A percentile compares a stretch with the other conserved stretches of the same genome.
These are phyloP conservation scores for Microthlaspi erraticum DNA, from an alignment of 345 rosid species.

Conservation along the genomic window DNA sequence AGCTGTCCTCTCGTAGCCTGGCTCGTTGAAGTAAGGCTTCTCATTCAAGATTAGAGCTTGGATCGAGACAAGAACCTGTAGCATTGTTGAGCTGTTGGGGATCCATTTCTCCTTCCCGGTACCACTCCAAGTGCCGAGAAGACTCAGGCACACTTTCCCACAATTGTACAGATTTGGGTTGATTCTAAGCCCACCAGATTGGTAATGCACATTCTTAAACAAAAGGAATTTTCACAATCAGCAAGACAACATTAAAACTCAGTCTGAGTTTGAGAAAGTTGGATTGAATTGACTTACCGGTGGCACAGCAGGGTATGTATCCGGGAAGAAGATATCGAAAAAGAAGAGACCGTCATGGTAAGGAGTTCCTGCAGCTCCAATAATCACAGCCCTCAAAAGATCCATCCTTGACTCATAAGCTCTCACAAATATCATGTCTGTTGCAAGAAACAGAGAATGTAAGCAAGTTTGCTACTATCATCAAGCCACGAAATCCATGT, in stretches of 20 bases:
- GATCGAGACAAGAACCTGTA: conserved; percentile 93
- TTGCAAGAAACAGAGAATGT: conserved; percentile 28
- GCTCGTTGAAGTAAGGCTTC: conserved; percentile 90
- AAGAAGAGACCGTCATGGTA: conserved; percentile 95
- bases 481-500: not conserved
- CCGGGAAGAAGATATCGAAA: conserved; percentile 86
- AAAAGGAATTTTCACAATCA: conserved; percentile 28
- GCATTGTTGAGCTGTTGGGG: conserved; percentile 73
- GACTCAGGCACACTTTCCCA: conserved; percentile 95
- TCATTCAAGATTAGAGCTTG: conserved; percentile 89
- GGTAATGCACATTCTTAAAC: conserved; percentile 63
- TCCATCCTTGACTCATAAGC: conserved; percentile 94
- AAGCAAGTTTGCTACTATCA: conserved; percentile 20
- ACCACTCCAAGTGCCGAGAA: conserved; percentile 93
- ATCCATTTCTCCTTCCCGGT: conserved; percentile 79
- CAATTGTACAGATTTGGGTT: conserved; percentile 77
- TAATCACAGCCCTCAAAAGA: conserved; percentile 85
- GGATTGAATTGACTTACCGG: conserved; percentile 55
- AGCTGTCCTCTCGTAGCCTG: conserved; percentile 56
- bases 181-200: conserved; percentile 81
- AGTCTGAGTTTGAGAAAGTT: conserved; percentile 17
- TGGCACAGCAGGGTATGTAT: conserved; percentile 69
- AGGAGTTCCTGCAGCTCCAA: conserved; percentile 96
- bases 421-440: conserved; percentile 88
- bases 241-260: not conserved